Conservation (phyloP, 2,329 filamentous ascomycete genomes). For the Alternaria sp. region DNA sequence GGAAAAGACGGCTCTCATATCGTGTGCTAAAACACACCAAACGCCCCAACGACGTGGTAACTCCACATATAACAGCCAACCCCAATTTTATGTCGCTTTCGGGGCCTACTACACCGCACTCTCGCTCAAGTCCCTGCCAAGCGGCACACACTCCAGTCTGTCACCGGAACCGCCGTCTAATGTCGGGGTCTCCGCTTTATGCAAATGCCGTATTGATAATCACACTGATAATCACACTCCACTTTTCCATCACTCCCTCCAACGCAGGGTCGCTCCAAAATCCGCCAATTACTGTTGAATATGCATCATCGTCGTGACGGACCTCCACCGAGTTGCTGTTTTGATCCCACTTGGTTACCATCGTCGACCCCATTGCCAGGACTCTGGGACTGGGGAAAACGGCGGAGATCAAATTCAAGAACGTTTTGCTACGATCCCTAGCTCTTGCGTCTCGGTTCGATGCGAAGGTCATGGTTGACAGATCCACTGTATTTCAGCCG, state of each 20-base stretch:
- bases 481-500: slow-evolving; percentile 1
- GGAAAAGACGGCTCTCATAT: slow-evolving; percentile 8
- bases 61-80: slow-evolving; percentile 1
- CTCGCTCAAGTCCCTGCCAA: slow-evolving; percentile 7
- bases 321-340: slow-evolving; percentile 4
- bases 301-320: neutral
- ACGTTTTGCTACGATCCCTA: neutral
- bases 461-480: neutral
- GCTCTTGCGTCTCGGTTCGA: slow-evolving; percentile 1
- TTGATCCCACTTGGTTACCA: slow-evolving; percentile 6
- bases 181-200: slow-evolving; percentile 9
- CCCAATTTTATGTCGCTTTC: neutral
- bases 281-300: slow-evolving; percentile 4
- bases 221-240: slow-evolving; percentile 1
- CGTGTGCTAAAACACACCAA: slow-evolving; percentile 6
- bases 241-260: slow-evolving; percentile 3
- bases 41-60: neutral
- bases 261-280: slow-evolving; percentile 2
- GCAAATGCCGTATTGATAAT: slow-evolving; percentile 10
- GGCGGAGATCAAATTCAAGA: neutral
- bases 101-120: slow-evolving; percentile 5
- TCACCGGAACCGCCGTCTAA: slow-evolving; percentile 1
- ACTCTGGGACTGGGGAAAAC: slow-evolving; percentile 13
- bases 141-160: neutral
- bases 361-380: slow-evolving; percentile 4